A percentile compares a stretch with the other conserved stretches of the same genome.
These are phyloP conservation scores for Diplodia seriata DNA, from an alignment of 2,329 filamentous ascomycete species.

Conservation along the genomic window DNA sequence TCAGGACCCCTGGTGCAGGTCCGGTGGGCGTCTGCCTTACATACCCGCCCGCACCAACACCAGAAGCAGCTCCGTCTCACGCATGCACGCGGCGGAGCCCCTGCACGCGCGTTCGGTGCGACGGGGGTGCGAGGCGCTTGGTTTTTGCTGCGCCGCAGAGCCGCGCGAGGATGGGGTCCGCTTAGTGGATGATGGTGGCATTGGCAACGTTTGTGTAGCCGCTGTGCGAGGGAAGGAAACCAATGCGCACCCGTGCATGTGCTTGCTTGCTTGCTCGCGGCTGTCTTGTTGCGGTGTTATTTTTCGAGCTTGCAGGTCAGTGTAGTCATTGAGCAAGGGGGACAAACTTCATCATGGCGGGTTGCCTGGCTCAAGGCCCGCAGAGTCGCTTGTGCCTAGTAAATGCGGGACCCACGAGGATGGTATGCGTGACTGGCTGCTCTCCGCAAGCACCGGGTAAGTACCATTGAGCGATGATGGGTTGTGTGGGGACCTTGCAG, in stretches of 20 bases:
- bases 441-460: background rate
- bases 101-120: background rate
- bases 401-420: background rate
- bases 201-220: background rate
- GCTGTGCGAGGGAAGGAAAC: background rate
- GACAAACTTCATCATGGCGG: background rate
- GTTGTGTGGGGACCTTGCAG: conserved; percentile 1
- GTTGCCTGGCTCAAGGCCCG: background rate
- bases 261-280: background rate
- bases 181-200: background rate
- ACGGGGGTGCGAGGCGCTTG: background rate
- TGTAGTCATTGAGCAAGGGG: background rate
- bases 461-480: background rate
- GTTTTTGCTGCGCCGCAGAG: conserved; percentile 18
- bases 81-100: background rate
- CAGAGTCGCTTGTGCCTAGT: background rate
- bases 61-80: background rate
- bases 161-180: background rate
- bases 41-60: background rate
- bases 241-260: conserved; percentile 9
- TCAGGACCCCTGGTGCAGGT: background rate
- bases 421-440: background rate
- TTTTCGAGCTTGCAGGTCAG: background rate
- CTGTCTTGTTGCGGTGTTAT: background rate
- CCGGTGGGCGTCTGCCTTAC: background rate